These are phyloP conservation scores for Wickerhamomyces queroliae DNA, from an alignment of 805 yeast species.

Conservation along the genomic window DNA sequence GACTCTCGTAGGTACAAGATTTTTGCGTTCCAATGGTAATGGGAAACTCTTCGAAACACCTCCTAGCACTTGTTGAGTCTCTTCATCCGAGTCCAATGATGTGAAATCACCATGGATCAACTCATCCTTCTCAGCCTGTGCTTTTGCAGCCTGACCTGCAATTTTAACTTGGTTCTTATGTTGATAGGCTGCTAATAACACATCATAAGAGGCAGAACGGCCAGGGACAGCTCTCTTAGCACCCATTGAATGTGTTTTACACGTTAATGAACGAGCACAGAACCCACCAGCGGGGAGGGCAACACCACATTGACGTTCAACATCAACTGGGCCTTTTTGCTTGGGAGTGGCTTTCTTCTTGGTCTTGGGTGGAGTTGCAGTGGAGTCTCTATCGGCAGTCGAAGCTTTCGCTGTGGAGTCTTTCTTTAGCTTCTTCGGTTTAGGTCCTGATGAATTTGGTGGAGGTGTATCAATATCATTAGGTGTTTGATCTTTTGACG, in stretches of 20 bases:
- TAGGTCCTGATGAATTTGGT: conserved; percentile 11
- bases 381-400: no score
- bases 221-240: conserved; percentile 95
- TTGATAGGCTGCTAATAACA: conserved; percentile 82
- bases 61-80: conserved; percentile 83
- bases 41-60: conserved; percentile 82
- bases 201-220: conserved; percentile 88
- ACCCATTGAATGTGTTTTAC: conserved; percentile 98
- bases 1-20: conserved; percentile 61
- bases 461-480: conserved; percentile 5
- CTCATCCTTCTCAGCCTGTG: conserved; percentile 70
- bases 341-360: conserved; percentile 44
- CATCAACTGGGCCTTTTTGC: conserved; percentile 80
- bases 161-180: conserved; percentile 86
- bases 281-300: conserved; percentile 89
- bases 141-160: conserved; percentile 77
- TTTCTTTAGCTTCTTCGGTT: conserved; percentile 18
- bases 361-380: no score
- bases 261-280: conserved; percentile 93
- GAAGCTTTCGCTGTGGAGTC: conserved; percentile 1
- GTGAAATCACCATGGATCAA: conserved; percentile 38
- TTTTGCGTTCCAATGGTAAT: conserved; percentile 75
- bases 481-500: conserved; percentile 14
- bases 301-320: conserved; percentile 94
- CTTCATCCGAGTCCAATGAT: conserved; percentile 71